Evolutionary conservation across 2,329 filamentous ascomycete genomes (phyloP), one percentile per base, ranked within the genome.

Genomic region (Fusarium gaditjirri): DNA sequence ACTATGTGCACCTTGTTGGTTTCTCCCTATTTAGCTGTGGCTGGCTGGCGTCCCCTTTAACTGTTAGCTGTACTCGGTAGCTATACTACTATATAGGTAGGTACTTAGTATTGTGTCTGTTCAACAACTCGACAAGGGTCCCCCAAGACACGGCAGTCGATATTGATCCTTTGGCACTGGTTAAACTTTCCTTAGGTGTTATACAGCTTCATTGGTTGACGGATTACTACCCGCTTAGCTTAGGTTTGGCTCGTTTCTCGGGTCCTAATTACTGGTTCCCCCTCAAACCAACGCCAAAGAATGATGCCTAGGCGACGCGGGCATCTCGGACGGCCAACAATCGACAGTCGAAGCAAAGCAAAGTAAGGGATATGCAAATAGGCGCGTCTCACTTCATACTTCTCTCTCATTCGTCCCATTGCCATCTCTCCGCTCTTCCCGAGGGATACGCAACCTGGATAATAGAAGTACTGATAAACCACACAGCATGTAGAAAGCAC

Each of bases 281-380:
- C 63, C 61, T 42, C 44, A 68, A 52, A 50, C 27, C 47, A 63
- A 46, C 42, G 38, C 59, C 57, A 60, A 42, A 44, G 33, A 47
- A 50, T 38, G 41, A 41, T 41, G 23, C 54, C 31, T 19, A 21
- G 52, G 29, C 46, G n/a, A 21, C 54, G 44, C 35, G 38, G 35
- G 47, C 47, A 46, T 31, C 25, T 43, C 21, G 38, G 50, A 29
- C 39, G 23, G 14, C 36, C 31, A 43, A 43, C 38, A 33, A 44
- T 35, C 27, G 23, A 56, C 23, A 55, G 42, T 62, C 61, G 52
- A 52, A 59, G 39, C 39, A 54, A 35, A 47, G 25, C 39, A 59
- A 50, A 43, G 33, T 36, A 70, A 65, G 54, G 54, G 64, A 60
- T 57, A 47, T 70, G 69, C 43, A 62, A 36, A 53, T 53, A 65